Percentiles rank a stretch among this genome's conserved stretches.
phyloP scores from a whole-genome alignment of 1,139 yeast genomes.

The Groenewaldozyma sp. region DNA sequence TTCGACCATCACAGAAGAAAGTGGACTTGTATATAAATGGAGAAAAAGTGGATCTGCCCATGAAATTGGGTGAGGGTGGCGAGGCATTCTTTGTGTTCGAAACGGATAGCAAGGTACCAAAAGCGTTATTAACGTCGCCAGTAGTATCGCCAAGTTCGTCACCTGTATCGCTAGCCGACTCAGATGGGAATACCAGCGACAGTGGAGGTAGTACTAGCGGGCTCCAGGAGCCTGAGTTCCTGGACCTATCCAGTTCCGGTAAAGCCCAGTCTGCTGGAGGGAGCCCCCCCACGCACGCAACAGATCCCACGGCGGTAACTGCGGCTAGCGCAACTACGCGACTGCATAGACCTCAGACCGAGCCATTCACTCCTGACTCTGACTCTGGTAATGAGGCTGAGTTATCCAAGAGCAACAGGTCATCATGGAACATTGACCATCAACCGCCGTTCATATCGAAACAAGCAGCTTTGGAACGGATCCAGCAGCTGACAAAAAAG shows the following conservation, averaged over 20 bases:
- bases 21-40: slow-evolving; percentile 81
- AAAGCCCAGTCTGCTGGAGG: slow-evolving; percentile 2
- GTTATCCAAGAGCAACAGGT: not conserved
- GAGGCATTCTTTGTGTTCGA: slow-evolving; percentile 97
- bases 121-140: slow-evolving; percentile 81
- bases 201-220: not conserved
- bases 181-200: slow-evolving; percentile 38
- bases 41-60: slow-evolving; percentile 70
- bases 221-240: slow-evolving; percentile 49
- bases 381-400: not conserved
- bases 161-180: slow-evolving; percentile 27
- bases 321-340: not conserved
- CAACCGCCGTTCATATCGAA: slow-evolving; percentile 9
- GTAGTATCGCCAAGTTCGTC: slow-evolving; percentile 75
- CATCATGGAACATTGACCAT: too few species aligned
- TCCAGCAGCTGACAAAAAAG: slow-evolving; percentile 58
- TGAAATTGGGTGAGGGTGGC: slow-evolving; percentile 97
- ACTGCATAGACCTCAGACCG: not conserved
- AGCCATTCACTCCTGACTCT: not conserved
- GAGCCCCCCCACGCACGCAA: slow-evolving; percentile 3
- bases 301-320: not conserved
- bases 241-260: slow-evolving; percentile 31
- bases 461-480: slow-evolving; percentile 50
- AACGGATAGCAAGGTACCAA: slow-evolving; percentile 63
- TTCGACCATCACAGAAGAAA: slow-evolving; percentile 94